Conservation (phyloP, 148 eudicot species). For the Vaccinium darrowii region DNA sequence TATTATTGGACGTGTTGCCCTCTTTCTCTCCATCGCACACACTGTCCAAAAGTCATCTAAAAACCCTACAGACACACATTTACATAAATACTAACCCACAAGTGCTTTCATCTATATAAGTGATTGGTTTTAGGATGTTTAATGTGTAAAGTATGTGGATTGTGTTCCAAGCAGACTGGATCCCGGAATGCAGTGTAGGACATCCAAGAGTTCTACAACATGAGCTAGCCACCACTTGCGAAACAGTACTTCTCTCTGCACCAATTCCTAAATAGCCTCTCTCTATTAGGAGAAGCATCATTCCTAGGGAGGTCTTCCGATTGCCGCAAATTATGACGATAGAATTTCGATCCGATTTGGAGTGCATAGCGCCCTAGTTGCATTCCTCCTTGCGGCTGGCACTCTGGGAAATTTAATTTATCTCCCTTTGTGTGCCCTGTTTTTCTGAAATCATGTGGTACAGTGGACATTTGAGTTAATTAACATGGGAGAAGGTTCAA, state of each 20-base stretch:
- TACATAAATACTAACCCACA: too few relatives aligned
- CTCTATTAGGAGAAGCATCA: background rate
- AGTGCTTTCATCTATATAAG: background rate
- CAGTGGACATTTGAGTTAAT: background rate
- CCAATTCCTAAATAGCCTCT: background rate
- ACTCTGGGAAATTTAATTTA: too few relatives aligned
- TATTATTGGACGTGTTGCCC: too few relatives aligned
- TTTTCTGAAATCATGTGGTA: background rate
- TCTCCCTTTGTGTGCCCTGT: background rate
- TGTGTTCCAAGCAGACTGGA: background rate
- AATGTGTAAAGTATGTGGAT: background rate
- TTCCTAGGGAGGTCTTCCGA: background rate
- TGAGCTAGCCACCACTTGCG: too few relatives aligned
- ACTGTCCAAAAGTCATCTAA: too few relatives aligned
- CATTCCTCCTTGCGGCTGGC: too few relatives aligned
- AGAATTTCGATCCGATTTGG: background rate
- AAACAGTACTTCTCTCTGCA: background rate
- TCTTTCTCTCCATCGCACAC: too few relatives aligned
- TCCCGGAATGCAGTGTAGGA: too few relatives aligned
- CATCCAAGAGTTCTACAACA: too few relatives aligned
- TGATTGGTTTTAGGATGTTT: background rate
- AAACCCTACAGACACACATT: too few relatives aligned
- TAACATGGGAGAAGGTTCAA: too few relatives aligned
- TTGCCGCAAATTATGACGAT: background rate
- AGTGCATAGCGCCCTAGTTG: background rate